Evolutionary conservation across 2,329 filamentous ascomycete genomes (phyloP).

Genomic region (Plenodomus biglobosus): DNA sequence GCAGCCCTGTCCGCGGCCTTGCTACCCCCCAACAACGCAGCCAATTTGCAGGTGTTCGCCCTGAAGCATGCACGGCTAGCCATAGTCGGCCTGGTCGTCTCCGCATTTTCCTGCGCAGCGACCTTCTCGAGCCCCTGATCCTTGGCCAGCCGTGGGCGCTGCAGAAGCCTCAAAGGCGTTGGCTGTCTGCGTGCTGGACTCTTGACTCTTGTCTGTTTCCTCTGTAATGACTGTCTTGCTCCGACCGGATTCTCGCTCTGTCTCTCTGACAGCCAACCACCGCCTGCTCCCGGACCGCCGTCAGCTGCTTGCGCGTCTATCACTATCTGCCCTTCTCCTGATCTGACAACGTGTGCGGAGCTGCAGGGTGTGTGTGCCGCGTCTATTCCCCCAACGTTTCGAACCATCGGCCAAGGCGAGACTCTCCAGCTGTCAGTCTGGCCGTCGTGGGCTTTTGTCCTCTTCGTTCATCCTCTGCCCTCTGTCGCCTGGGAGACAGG

Average conservation of each 20-base stretch:
- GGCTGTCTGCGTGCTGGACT: slow-evolving; percentile 36
- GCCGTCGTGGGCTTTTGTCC: slow-evolving; percentile 22
- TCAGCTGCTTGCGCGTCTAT: slow-evolving; percentile 26
- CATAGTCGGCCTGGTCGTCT: slow-evolving; percentile 43
- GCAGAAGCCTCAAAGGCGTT: slow-evolving; percentile 48
- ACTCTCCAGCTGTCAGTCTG: slow-evolving; percentile 27
- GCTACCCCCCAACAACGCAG: slow-evolving; percentile 40
- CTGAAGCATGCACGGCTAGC: slow-evolving; percentile 43
- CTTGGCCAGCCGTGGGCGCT: slow-evolving; percentile 42
- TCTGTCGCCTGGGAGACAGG: slow-evolving; percentile 36
- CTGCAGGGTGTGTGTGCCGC: slow-evolving; percentile 28
- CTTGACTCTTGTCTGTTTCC: slow-evolving; percentile 37
- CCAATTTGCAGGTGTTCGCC: slow-evolving; percentile 45
- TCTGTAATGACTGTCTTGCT: slow-evolving; percentile 40
- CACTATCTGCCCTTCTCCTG: slow-evolving; percentile 21
- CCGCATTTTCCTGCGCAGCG: slow-evolving; percentile 46
- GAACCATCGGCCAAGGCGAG: slow-evolving; percentile 38
- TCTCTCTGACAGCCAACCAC: slow-evolving; percentile 24
- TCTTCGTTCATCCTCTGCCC: slow-evolving; percentile 22
- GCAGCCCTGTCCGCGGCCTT: slow-evolving; percentile 29
- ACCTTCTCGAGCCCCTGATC: slow-evolving; percentile 45
- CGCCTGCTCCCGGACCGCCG: slow-evolving; percentile 21
- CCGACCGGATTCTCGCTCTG: slow-evolving; percentile 25
- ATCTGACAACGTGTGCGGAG: slow-evolving; percentile 26
- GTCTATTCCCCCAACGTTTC: slow-evolving; percentile 33